Evolutionary conservation across 305 asterid genomes (phyloP).

Genomic region (Nicotiana rustica): DNA sequence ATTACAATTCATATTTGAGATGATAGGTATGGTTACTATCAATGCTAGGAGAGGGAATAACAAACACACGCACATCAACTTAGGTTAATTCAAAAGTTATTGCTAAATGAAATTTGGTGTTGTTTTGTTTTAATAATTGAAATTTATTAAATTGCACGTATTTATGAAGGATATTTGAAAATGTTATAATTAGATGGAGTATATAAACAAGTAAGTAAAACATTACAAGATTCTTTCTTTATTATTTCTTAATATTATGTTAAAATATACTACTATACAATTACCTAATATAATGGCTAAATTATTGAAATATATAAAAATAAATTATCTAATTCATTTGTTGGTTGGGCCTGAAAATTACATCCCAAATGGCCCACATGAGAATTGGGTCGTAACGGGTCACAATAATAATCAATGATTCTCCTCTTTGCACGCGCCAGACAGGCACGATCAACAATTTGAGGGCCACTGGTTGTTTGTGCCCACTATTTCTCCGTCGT

Average conservation of each 20-base stretch:
- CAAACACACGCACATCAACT: too few species aligned
- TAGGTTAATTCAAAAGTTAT: too few species aligned
- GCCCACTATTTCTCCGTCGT: not conserved
- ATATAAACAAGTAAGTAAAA: not conserved
- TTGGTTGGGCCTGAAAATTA: too few species aligned
- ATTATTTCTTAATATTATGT: not conserved
- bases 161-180: not conserved
- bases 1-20: too few species aligned
- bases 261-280: not conserved
- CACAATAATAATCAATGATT: not conserved
- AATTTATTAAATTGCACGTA: not conserved
- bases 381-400: conserved; percentile 28
- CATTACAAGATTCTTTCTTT: not conserved
- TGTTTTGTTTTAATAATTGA: too few species aligned
- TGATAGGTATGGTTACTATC: too few species aligned
- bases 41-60: too few species aligned
- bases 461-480: conserved; percentile 15
- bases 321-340: too few species aligned
- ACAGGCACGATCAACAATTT: conserved; percentile 20
- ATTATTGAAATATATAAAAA: not conserved
- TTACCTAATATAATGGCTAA: not conserved
- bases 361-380: not conserved
- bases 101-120: too few species aligned
- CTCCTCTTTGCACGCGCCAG: not conserved
- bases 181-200: not conserved